Evolutionary conservation across 192 early-diverging fungal species (phyloP).

Genomic region (Coemansia sp.): DNA sequence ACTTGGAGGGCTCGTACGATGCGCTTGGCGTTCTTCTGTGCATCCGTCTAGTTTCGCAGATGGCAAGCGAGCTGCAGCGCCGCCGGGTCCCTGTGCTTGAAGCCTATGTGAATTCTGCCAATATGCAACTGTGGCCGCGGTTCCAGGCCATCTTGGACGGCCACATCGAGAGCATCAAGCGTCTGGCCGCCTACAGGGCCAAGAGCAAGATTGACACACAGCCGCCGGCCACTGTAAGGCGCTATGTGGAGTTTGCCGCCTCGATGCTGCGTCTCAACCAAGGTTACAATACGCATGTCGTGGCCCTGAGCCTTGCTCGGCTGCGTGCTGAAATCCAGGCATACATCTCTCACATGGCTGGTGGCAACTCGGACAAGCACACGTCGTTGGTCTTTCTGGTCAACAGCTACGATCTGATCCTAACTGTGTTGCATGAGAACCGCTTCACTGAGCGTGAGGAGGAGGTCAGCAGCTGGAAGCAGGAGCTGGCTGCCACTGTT

Average conservation of each 20-base stretch:
- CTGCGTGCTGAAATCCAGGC: slow-evolving; percentile 75
- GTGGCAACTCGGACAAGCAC: slow-evolving; percentile 68
- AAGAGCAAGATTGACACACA: slow-evolving; percentile 59
- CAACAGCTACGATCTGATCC: slow-evolving; percentile 92
- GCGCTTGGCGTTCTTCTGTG: slow-evolving; percentile 89
- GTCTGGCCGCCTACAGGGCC: slow-evolving; percentile 58
- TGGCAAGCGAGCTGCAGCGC: slow-evolving; percentile 79
- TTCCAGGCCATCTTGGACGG: slow-evolving; percentile 81
- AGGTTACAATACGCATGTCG: slow-evolving; percentile 80
- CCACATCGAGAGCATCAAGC: slow-evolving; percentile 90
- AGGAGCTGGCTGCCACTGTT: slow-evolving; percentile 50
- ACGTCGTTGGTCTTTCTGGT: slow-evolving; percentile 81
- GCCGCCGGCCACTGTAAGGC: slow-evolving; percentile 57
- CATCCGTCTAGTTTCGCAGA: slow-evolving; percentile 82
- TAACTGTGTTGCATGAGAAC: slow-evolving; percentile 72
- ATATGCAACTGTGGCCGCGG: slow-evolving; percentile 93
- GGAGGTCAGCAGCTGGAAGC: slow-evolving; percentile 51
- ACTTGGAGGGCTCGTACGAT: slow-evolving; percentile 79
- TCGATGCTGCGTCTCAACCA: slow-evolving; percentile 89
- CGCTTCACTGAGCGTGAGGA: slow-evolving; percentile 50
- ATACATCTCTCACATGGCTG: slow-evolving; percentile 73
- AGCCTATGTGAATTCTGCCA: slow-evolving; percentile 83
- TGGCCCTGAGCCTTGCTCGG: slow-evolving; percentile 71
- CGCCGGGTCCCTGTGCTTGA: slow-evolving; percentile 78
- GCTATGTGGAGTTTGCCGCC: slow-evolving; percentile 91